Evolutionary conservation across 345 rosid genomes (phyloP).

Genomic region (Rhizophora mangle): DNA sequence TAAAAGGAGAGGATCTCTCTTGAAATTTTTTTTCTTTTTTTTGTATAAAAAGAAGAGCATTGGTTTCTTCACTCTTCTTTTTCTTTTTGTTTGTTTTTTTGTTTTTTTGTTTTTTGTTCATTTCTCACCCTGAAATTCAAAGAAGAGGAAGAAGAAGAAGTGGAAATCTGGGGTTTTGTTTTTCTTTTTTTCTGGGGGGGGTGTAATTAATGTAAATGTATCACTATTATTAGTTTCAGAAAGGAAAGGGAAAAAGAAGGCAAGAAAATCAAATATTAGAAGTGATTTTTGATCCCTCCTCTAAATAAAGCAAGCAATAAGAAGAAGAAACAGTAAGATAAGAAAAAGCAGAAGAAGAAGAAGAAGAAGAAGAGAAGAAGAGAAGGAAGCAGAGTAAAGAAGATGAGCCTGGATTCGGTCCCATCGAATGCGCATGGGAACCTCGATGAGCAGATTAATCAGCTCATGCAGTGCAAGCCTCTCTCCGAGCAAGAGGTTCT

Average conservation of each 20-base stretch:
- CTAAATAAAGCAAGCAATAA: neutral
- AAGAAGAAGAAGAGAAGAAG: slow-evolving; percentile 15
- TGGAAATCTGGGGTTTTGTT: slow-evolving; percentile 24
- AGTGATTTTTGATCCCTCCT: neutral
- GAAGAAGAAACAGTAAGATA: slow-evolving; percentile 8
- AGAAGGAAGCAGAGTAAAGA: slow-evolving; percentile 25
- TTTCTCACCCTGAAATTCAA: neutral
- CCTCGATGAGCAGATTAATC: slow-evolving; percentile 54
- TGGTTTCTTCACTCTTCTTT: neutral
- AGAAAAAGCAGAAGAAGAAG: slow-evolving; percentile 19
- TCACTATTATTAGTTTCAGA: neutral
- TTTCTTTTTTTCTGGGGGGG: neutral
- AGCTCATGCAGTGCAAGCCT: slow-evolving; percentile 68
- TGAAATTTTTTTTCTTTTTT: neutral
- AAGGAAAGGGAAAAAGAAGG: neutral
- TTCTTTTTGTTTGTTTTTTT: no score
- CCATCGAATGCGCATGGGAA: slow-evolving; percentile 45
- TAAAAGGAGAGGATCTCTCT: neutral
- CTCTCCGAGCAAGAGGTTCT: slow-evolving; percentile 50
- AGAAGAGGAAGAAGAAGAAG: neutral
- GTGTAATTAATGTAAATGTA: neutral
- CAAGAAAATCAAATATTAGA: neutral
- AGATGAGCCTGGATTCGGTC: slow-evolving; percentile 43
- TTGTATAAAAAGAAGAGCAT: neutral
- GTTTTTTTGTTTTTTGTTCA: no score